phyloP scores from a whole-genome alignment of 345 rosid species.

The Excoecaria cochinchinensis region DNA sequence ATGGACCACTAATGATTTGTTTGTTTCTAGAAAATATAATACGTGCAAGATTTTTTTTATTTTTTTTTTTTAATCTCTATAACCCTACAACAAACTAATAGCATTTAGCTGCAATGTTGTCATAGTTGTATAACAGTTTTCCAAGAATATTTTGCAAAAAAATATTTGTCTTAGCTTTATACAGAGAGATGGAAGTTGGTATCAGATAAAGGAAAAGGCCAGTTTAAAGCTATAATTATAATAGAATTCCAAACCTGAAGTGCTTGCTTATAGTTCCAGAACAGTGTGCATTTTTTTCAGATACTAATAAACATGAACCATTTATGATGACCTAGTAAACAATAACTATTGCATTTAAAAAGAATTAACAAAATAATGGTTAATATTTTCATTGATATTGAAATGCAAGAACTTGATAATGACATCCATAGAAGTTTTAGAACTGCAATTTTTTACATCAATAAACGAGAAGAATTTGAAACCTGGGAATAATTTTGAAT shows the following conservation, averaged over 20 bases:
- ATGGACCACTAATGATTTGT: not conserved
- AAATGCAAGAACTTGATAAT: constrained; percentile 10
- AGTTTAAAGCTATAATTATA: not conserved
- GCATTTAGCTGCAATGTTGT: not conserved
- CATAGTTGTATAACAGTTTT: not conserved
- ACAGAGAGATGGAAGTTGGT: not conserved
- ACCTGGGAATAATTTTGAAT: constrained; percentile 99
- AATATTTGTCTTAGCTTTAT: not conserved
- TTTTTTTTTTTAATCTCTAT: not conserved
- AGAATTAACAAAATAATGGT: not conserved
- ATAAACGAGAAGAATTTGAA: constrained; percentile 7
- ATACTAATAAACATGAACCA: not conserved
- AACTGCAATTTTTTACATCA: constrained; percentile 15
- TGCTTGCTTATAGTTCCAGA: no score
- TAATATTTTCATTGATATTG: not conserved
- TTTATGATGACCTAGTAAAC: not conserved
- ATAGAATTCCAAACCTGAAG: not conserved
- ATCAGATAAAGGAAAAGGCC: not conserved
- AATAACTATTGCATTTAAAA: not conserved
- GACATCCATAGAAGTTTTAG: not conserved
- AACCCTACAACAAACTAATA: not conserved
- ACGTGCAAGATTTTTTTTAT: not conserved
- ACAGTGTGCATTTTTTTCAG: no score
- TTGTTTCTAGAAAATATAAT: not conserved
- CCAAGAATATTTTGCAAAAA: not conserved